A percentile compares a stretch with the other conserved stretches of the same genome.
Evolutionary conservation across 2,329 filamentous ascomycete species (phyloP).

Genomic region (Dendrostoma leiphaemia): DNA sequence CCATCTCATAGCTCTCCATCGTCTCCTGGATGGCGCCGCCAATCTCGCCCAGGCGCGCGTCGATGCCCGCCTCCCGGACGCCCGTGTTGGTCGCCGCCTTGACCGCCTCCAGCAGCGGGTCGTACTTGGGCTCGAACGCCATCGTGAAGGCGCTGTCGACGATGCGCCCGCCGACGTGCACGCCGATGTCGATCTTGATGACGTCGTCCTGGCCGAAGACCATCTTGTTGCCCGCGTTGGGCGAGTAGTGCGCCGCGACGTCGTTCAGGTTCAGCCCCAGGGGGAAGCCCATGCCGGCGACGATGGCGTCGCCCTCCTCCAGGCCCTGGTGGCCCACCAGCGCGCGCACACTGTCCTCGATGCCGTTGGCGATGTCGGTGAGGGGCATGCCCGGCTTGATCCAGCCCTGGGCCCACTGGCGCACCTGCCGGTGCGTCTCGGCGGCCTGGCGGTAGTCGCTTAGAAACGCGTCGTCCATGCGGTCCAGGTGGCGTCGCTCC

Average conservation of each 20-base stretch:
- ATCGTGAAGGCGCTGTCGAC: slow-evolving; percentile 81
- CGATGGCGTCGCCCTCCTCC: slow-evolving; percentile 72
- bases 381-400: slow-evolving; percentile 77
- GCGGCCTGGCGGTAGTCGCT: slow-evolving; percentile 76
- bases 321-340: slow-evolving; percentile 73
- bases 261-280: slow-evolving; percentile 80
- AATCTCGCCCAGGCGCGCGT: slow-evolving; percentile 84
- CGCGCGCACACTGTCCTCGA: slow-evolving; percentile 75
- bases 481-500: slow-evolving; percentile 80
- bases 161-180: slow-evolving; percentile 77
- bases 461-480: slow-evolving; percentile 75
- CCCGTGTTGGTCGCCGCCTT: slow-evolving; percentile 81
- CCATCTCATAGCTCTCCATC: slow-evolving; percentile 91
- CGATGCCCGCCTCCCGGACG: slow-evolving; percentile 86
- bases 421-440: slow-evolving; percentile 77
- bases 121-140: slow-evolving; percentile 71
- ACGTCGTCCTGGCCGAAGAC: slow-evolving; percentile 71
- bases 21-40: slow-evolving; percentile 82
- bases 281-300: slow-evolving; percentile 79
- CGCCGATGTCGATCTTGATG: slow-evolving; percentile 80
- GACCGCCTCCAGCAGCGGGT: slow-evolving; percentile 71
- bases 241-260: slow-evolving; percentile 79
- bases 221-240: slow-evolving; percentile 79
- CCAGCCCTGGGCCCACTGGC: slow-evolving; percentile 75
- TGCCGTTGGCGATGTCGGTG: slow-evolving; percentile 77